Base-by-base conservation (phyloP, 2,329 filamentous ascomycete genomes). In the Ophiocordyceps camponoti-rufipedis region DNA sequence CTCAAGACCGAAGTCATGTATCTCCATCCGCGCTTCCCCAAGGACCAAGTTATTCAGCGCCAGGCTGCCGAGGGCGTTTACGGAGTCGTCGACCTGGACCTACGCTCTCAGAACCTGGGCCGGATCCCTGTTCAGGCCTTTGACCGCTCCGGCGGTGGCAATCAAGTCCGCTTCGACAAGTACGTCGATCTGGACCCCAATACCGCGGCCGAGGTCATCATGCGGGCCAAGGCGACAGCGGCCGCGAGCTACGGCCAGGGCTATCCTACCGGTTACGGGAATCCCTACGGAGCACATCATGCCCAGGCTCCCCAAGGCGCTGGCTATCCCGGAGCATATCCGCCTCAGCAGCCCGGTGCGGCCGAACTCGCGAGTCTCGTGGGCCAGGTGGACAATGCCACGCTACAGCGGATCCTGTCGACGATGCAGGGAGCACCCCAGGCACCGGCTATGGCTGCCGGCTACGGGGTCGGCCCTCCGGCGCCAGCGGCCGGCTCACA, bases 21-120 rank as follows among this genome's bases (percentile, higher is more conserved):
- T 52, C 68, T 95, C 42, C 82, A 80, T 46, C 79, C 85, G 29
- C 78, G 83, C 19, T 76, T 93, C 42, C 75, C 83, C 16, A 78
- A 88, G 49, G 76, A 82, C 33, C 75, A 81, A 5, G 79, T 94
- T n/a, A 76, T 95, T 45, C 80, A 85, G 52, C 74, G 84, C 45
- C 86, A 94, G 58, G 84, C 93, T 35, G 67, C 88, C 11, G 88
- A 96, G 60, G 89, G 91, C 16, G 89, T 95, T 1, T 74, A 85
- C 44, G 89, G 83, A 9, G 83, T 95, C 13, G 78, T 85, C 5
- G 81, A 86, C 54, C 72, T 96, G 13, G 79, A 83, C 48, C 69
- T 77, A 44, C 68, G 71, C 42, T 75, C 85, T 19, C 82, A 94
- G 55, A 68, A 71, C 32, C 72, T 72, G 2, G 78, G 79, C 51